Conservation (phyloP, 1,139 yeast genomes). For the Diutina ranongensis region DNA sequence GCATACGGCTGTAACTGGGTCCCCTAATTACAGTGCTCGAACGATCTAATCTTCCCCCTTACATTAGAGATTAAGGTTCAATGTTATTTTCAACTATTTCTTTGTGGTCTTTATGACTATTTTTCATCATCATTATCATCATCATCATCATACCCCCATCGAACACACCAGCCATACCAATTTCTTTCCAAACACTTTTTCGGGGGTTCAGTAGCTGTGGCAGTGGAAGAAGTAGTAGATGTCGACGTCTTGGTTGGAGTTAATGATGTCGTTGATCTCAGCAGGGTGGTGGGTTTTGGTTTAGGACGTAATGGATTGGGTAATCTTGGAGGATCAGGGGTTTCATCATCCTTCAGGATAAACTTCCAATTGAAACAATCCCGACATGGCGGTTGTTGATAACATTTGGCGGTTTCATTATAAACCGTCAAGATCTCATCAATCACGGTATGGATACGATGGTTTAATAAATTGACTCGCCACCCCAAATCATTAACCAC, state of each 20-base stretch:
- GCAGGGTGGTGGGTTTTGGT: not conserved
- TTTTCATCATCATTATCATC: not conserved
- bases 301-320: constrained; percentile 28
- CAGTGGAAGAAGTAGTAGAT: not conserved
- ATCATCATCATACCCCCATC: constrained; percentile 24
- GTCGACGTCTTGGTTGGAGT: constrained; percentile 8
- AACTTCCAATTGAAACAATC: constrained; percentile 93
- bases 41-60: too few species aligned
- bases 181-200: constrained; percentile 30
- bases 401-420: constrained; percentile 69
- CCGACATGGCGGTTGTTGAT: constrained; percentile 63
- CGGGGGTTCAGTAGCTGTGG: constrained; percentile 12
- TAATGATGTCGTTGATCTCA: constrained; percentile 7
- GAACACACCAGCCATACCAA: constrained; percentile 37
- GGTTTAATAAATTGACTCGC: constrained; percentile 82
- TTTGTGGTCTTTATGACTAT: not conserved
- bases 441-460: constrained; percentile 83
- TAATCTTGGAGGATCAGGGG: constrained; percentile 25
- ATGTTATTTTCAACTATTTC: too few species aligned
- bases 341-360: constrained; percentile 39
- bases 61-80: too few species aligned
- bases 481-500: constrained; percentile 85
- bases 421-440: constrained; percentile 66
- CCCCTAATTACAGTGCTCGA: too few species aligned
- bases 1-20: too few species aligned